Evolutionary conservation across 2,329 filamentous ascomycete species (phyloP), one percentile per base, ranked within the genome.

Genomic region (Scytalidium lignicola): DNA sequence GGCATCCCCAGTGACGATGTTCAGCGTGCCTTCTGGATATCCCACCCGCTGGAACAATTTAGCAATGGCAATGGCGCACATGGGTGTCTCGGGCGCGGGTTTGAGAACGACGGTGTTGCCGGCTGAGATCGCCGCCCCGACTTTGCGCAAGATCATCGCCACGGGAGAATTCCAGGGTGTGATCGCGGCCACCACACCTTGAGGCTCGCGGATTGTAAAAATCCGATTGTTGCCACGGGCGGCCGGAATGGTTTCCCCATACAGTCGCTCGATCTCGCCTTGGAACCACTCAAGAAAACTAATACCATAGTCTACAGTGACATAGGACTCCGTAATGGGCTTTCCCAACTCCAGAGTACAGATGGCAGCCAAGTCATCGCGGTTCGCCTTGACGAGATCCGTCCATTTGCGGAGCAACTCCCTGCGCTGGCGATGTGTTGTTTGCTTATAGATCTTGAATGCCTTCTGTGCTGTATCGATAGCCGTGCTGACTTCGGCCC

Each of bases 31-130:
- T n/a, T n/a, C n/a, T n/a, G n/a, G n/a, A n/a, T n/a, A n/a, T n/a
- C n/a, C n/a, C n/a, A n/a, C n/a, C n/a, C n/a, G n/a, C n/a, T n/a
- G n/a, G n/a, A n/a, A n/a, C n/a, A n/a, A n/a, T n/a, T n/a, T n/a
- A n/a, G n/a, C n/a, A n/a, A n/a, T n/a, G n/a, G n/a, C n/a, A n/a
- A n/a, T n/a, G n/a, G n/a, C n/a, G n/a, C n/a, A n/a, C n/a, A n/a
- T n/a, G n/a, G n/a, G n/a, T n/a, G n/a, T n/a, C n/a, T 80, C 80
- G 70, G 96, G 91, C n/a, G 88, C 91, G 3, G 92, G 90, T 76
- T 97, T 96, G 59, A 96, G 66, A 19, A 96, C 74, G 26, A 86
- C 87, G 3, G 90, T 91, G 67, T 92, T 95, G 48, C 92, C 92
- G 3, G 89, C 91, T 32, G 88, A 83, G 58, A 97, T 92, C 1